Evolutionary conservation across 2,329 filamentous ascomycete species (phyloP).

Genomic region (Diplodia corticola): DNA sequence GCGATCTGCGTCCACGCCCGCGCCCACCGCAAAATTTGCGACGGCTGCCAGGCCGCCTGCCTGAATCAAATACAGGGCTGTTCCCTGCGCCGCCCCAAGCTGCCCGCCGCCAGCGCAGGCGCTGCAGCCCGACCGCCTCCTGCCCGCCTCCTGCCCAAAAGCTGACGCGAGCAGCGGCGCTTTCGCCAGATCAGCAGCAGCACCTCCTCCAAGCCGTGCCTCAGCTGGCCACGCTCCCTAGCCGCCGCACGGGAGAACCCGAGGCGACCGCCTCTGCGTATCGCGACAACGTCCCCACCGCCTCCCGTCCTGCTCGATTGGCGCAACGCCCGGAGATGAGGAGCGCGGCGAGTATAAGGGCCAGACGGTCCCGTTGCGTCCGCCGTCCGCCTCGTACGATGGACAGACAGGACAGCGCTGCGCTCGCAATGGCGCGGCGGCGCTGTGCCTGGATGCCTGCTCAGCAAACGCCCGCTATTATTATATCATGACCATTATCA

Average conservation of each 20-base stretch:
- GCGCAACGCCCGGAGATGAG: slow-evolving; percentile 17
- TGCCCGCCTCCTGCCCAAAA: slow-evolving; percentile 12
- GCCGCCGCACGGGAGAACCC: slow-evolving; percentile 14
- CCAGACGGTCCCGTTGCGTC: slow-evolving; percentile 6
- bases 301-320: slow-evolving; percentile 2
- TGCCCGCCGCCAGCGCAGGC: slow-evolving; percentile 2
- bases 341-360: slow-evolving; percentile 7
- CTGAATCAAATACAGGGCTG: slow-evolving; percentile 17
- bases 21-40: slow-evolving; percentile 17
- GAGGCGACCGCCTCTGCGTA: slow-evolving; percentile 1
- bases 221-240: slow-evolving; percentile 17
- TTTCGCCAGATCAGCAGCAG: slow-evolving; percentile 19
- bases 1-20: slow-evolving; percentile 10
- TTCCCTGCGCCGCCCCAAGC: slow-evolving; percentile 5
- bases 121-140: slow-evolving; percentile 18
- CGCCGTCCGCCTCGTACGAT: slow-evolving; percentile 5
- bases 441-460: no score
- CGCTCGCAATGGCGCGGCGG: no score
- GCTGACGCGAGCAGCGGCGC: slow-evolving; percentile 19
- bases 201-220: slow-evolving; percentile 1
- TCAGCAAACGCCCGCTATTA: no score
- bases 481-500: not conserved
- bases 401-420: not conserved
- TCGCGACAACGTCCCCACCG: slow-evolving; percentile 17
- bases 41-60: slow-evolving; percentile 1